A percentile compares a stretch with the other conserved stretches of the same genome.
Evolutionary conservation across 2,329 filamentous ascomycete genomes (phyloP).

Genomic region (Trichoderma hamatum): DNA sequence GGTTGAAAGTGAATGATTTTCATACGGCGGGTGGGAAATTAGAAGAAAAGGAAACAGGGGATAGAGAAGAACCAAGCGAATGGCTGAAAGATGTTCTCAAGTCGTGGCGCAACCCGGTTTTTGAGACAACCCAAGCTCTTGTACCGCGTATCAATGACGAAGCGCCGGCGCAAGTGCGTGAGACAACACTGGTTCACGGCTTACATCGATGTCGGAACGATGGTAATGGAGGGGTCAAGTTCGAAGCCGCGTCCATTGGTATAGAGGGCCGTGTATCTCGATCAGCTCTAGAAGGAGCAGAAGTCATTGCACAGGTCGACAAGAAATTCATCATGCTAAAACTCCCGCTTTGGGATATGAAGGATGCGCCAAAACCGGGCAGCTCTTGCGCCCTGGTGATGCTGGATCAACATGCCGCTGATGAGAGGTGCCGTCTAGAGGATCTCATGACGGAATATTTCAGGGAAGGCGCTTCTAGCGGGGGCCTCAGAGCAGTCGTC

Average conservation of each 20-base stretch:
- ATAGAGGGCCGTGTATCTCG: conserved; percentile 61
- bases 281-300: conserved; percentile 58
- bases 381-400: conserved; percentile 65
- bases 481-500: conserved; percentile 33
- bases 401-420: conserved; percentile 92
- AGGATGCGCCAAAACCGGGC: background rate
- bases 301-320: conserved; percentile 82
- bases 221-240: conserved; percentile 31
- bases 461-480: conserved; percentile 1
- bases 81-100: conserved; percentile 66
- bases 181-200: background rate
- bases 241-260: conserved; percentile 37
- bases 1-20: background rate
- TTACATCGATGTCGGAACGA: conserved; percentile 22
- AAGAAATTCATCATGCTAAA: conserved; percentile 82
- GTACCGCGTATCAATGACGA: conserved; percentile 48
- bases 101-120: conserved; percentile 77
- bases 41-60: background rate
- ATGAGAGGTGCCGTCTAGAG: conserved; percentile 84
- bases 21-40: background rate
- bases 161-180: background rate
- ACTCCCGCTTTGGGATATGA: conserved; percentile 42
- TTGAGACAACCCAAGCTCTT: conserved; percentile 52
- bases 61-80: conserved; percentile 34
- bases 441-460: conserved; percentile 63